Percentiles rank a stretch among this genome's conserved stretches.
Evolutionary conservation across 495 filamentous ascomycete genomes (phyloP).

Genomic region (Acidiella bohemica): DNA sequence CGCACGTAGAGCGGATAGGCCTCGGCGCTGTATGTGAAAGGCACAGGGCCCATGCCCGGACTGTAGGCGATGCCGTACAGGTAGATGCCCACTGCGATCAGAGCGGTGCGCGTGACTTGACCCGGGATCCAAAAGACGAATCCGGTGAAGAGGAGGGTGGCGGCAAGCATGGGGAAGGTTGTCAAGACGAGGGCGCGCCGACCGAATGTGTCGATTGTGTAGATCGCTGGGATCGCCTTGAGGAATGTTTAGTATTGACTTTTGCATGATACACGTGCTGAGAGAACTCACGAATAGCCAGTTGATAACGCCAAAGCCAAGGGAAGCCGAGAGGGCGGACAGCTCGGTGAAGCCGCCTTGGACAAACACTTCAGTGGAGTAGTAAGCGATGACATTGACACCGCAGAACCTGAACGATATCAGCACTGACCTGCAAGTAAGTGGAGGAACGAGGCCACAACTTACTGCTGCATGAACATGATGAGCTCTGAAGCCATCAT

Average conservation of each 20-base stretch:
- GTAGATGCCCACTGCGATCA: conserved; percentile 42
- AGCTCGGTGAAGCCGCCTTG: conserved; percentile 45
- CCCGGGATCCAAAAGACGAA: conserved; percentile 54
- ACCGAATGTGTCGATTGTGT: conserved; percentile 76
- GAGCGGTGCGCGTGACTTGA: conserved; percentile 40
- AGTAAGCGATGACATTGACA: conserved; percentile 70
- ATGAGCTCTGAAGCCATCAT: conserved; percentile 51
- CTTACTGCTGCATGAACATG: conserved; percentile 53
- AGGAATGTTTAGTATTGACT: neutral
- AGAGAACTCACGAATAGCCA: too few species aligned
- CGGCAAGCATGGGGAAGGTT: conserved; percentile 77
- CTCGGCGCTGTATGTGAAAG: conserved; percentile 74
- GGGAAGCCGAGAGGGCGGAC: conserved; percentile 55
- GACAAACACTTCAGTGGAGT: conserved; percentile 59
- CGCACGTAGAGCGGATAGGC: conserved; percentile 47
- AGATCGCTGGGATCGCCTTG: conserved; percentile 70
- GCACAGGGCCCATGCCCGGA: conserved; percentile 68
- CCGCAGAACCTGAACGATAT: neutral
- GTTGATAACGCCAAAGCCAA: conserved; percentile 70
- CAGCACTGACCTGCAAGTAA: neutral
- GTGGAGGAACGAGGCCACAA: neutral
- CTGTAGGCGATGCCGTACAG: conserved; percentile 65
- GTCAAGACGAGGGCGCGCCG: conserved; percentile 63
- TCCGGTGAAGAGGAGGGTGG: conserved; percentile 60
- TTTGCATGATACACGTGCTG: too few species aligned